Base-by-base conservation (phyloP, 257 asterid species). In the Ocimum tenuiflorum region DNA sequence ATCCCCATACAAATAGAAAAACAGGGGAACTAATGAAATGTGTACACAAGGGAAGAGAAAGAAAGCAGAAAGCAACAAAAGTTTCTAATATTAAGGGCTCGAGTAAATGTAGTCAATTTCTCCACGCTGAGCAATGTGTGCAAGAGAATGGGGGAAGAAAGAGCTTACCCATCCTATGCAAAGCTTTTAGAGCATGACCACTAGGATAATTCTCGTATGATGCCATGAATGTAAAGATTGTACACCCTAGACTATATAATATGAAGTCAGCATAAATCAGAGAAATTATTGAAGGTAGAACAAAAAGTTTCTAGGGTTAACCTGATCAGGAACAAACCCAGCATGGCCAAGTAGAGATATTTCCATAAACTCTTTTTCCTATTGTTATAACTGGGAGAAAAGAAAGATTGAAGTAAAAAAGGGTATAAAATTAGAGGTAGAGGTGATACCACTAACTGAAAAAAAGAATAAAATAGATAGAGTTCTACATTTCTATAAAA, bases 151-250 rank as follows among this genome's bases (percentile, higher is more conserved):
- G 39, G 53, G 29, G 49, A 58, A 54, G 52, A 70, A 67, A 77
- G 72, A 61, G 74, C 85, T 74, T 51, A 91, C 98, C 95, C 70
- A 71, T 78, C 74, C 75, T 73, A 77, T 92, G 95, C 82, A 92
- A 77, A 70, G 75, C 75, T 68, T 79, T 84, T 46, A 92, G 73
- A 48, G 96, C 98, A 68, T 85, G 61, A 67, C 94, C 98, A 60
- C 97, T 84, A 24, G 98, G 98, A 79, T 92, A 92, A 80, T 92
- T 92, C 74, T 87, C 89, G 36, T 89, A 87, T 15, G 98, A 92
- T 39, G 98, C 98, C 89, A 85, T 65, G 74, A 87, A 85, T 35
- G 81, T 66, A 59, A 89, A 31, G 77, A 75, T 53, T 5, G 97
- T 89, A 79, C 88, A 87, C 71, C 94, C 97, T 76, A 92, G 83